These are phyloP conservation scores for Pseudogymnoascus sp. DNA, from an alignment of 2,329 filamentous ascomycete species.

Conservation along the genomic window DNA sequence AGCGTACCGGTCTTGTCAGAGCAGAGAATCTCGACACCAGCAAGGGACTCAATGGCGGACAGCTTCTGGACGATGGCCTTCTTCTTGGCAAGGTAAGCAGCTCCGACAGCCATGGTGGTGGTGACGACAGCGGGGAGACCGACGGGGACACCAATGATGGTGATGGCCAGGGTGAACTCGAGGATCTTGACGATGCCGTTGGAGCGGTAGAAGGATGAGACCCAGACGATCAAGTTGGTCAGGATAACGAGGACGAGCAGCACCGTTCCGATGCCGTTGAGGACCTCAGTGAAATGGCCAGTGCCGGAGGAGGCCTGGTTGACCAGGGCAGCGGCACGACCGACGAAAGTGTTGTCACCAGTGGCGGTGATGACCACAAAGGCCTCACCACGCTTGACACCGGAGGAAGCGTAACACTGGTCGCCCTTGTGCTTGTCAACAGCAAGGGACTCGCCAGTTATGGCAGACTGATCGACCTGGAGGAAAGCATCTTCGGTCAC, in stretches of 20 bases:
- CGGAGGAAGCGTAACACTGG: slow-evolving; percentile 75
- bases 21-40: slow-evolving; percentile 88
- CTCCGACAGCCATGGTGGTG: slow-evolving; percentile 91
- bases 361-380: slow-evolving; percentile 76
- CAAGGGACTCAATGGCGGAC: slow-evolving; percentile 82
- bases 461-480: slow-evolving; percentile 85
- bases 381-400: slow-evolving; percentile 83
- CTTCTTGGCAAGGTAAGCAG: slow-evolving; percentile 84
- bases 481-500: slow-evolving; percentile 77
- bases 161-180: slow-evolving; percentile 78
- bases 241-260: slow-evolving; percentile 73
- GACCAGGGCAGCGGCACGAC: slow-evolving; percentile 78
- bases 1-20: slow-evolving; percentile 91
- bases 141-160: slow-evolving; percentile 85
- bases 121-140: slow-evolving; percentile 90
- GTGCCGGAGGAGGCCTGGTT: slow-evolving; percentile 64
- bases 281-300: slow-evolving; percentile 86
- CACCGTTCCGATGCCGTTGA: slow-evolving; percentile 78
- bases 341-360: slow-evolving; percentile 85
- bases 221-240: slow-evolving; percentile 75
- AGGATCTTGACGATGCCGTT: slow-evolving; percentile 73
- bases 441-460: slow-evolving; percentile 85
- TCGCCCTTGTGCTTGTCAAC: slow-evolving; percentile 82
- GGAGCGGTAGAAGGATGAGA: slow-evolving; percentile 80
- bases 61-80: slow-evolving; percentile 91